A percentile compares a stretch with the other conserved stretches of the same genome.
Conservation (phyloP, 2,329 filamentous ascomycete species). For the Beauveria varroae region DNA sequence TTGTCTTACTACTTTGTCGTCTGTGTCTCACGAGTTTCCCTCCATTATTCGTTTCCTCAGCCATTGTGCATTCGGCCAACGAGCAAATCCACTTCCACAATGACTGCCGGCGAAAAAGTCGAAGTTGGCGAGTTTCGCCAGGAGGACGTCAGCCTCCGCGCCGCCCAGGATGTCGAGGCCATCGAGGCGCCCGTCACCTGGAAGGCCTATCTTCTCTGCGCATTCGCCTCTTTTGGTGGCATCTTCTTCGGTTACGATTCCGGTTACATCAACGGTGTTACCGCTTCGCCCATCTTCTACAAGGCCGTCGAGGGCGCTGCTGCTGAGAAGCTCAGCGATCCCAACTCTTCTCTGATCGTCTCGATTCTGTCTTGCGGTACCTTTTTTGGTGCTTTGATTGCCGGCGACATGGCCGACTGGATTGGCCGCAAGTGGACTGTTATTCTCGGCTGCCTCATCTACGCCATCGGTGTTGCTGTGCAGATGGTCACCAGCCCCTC, state of each 20-base stretch:
- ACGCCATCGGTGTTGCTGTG: conserved; percentile 59
- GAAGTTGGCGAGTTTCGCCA: conserved; percentile 1
- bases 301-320: conserved; percentile 38
- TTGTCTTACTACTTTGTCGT: conserved; percentile 5
- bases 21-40: conserved; percentile 6
- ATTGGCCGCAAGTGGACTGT: conserved; percentile 68
- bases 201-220: conserved; percentile 63
- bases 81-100: neutral
- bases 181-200: conserved; percentile 63
- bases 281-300: conserved; percentile 46
- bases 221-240: conserved; percentile 63
- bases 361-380: conserved; percentile 72
- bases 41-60: neutral
- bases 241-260: conserved; percentile 77
- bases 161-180: conserved; percentile 45
- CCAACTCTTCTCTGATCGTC: conserved; percentile 52
- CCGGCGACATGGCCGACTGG: conserved; percentile 68
- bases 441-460: conserved; percentile 64
- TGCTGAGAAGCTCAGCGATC: conserved; percentile 27
- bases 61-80: neutral
- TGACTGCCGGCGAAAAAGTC: conserved; percentile 5
- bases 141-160: conserved; percentile 27
- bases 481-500: conserved; percentile 49
- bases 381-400: conserved; percentile 71
- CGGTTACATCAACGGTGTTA: conserved; percentile 64